Conservation (phyloP, 768 basidiomycete genomes). For the Tricholoma flavovirens region DNA sequence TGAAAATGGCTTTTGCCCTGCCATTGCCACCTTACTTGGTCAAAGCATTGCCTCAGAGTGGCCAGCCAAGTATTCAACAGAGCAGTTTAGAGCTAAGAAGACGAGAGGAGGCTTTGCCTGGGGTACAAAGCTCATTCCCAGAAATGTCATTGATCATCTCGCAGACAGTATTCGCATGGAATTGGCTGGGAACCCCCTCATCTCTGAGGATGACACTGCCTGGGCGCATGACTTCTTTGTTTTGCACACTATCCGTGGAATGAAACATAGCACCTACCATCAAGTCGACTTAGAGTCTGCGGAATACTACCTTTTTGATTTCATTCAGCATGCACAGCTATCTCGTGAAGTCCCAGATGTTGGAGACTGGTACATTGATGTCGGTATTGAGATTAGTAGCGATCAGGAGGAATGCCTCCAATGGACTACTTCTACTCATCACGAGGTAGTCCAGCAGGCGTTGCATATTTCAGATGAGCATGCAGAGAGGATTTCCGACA, state of each 20-base stretch:
- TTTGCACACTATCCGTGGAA: conserved; percentile 25
- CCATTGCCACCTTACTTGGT: conserved; percentile 8
- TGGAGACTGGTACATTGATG: conserved; percentile 19
- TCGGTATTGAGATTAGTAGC: conserved; percentile 16
- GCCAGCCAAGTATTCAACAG: conserved; percentile 17
- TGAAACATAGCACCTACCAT: conserved; percentile 18
- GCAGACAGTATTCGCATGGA: conserved; percentile 11
- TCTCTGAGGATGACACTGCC: not conserved
- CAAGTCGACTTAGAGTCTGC: not conserved
- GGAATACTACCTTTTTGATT: not conserved
- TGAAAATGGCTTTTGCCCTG: conserved; percentile 20
- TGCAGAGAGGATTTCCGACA: not conserved
- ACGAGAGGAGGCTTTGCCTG: conserved; percentile 13
- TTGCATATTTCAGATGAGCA: not conserved
- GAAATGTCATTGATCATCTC: conserved; percentile 3
- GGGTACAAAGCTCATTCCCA: conserved; percentile 14
- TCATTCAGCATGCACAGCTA: not conserved
- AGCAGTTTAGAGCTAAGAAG: conserved; percentile 17
- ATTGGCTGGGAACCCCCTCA: not conserved
- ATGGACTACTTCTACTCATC: conserved; percentile 9
- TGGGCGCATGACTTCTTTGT: conserved; percentile 21
- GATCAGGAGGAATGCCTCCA: conserved; percentile 6
- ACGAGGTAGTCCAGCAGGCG: not conserved
- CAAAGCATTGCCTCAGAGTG: conserved; percentile 14
- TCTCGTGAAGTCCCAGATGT: not conserved